A percentile compares a stretch with the other conserved stretches of the same genome.
Evolutionary conservation across 2,329 filamentous ascomycete species (phyloP).

Genomic region (Cyanodermella asteris): DNA sequence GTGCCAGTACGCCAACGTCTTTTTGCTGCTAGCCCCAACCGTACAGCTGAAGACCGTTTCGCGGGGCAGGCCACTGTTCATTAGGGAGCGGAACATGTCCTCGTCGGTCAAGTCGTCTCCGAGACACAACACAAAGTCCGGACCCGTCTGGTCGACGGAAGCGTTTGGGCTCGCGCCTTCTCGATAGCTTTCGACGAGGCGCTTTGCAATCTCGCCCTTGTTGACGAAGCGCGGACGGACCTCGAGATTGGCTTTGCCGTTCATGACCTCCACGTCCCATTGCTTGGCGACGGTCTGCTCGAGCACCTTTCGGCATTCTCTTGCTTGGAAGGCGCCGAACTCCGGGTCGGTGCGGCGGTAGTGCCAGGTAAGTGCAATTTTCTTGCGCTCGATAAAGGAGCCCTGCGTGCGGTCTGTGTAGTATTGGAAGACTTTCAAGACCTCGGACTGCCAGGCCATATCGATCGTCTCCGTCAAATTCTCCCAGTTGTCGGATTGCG

Average conservation of each 20-base stretch:
- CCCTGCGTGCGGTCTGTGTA: conserved; percentile 76
- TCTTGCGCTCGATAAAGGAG: conserved; percentile 84
- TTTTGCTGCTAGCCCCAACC: conserved; percentile 81
- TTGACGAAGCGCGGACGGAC: conserved; percentile 94
- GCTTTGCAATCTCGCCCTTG: conserved; percentile 86
- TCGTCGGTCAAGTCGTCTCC: conserved; percentile 3
- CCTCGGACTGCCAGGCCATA: conserved; percentile 82
- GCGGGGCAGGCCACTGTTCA: too few species aligned
- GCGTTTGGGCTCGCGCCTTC: conserved; percentile 26
- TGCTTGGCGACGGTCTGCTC: conserved; percentile 52
- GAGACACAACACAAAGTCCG: conserved; percentile 46
- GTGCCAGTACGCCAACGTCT: conserved; percentile 78
- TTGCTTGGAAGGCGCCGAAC: conserved; percentile 57
- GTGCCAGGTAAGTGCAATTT: conserved; percentile 90
- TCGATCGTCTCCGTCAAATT: conserved; percentile 71
- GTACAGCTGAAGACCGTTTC: too few species aligned
- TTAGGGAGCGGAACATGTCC: conserved; percentile 4
- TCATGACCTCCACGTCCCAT: conserved; percentile 92
- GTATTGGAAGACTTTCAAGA: conserved; percentile 63
- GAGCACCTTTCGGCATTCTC: conserved; percentile 61
- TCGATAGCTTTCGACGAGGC: conserved; percentile 54
- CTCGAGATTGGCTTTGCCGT: conserved; percentile 88
- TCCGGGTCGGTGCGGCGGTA: conserved; percentile 82
- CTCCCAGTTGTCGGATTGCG: conserved; percentile 57
- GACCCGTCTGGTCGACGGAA: too few species aligned